These are phyloP conservation scores for Emmonsia crescens DNA, from an alignment of 2,329 filamentous ascomycete genomes.

Conservation along the genomic window DNA sequence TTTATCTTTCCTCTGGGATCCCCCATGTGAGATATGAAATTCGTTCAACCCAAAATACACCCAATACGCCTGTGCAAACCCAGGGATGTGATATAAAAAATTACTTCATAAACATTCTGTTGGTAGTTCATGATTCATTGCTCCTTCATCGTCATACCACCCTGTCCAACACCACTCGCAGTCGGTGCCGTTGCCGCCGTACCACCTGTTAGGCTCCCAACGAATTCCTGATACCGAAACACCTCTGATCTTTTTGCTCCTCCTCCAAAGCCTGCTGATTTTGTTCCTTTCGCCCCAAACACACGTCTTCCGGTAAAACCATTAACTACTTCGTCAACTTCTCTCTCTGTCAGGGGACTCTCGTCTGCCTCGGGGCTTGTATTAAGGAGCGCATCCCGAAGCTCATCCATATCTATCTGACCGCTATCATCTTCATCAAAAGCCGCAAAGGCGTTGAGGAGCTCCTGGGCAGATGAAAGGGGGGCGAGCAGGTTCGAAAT, in stretches of 20 bases:
- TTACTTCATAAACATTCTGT: not conserved
- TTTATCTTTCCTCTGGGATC: too few species aligned
- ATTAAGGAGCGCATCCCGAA: slow-evolving; percentile 71
- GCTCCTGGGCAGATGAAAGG: slow-evolving; percentile 66
- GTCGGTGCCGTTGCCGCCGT: slow-evolving; percentile 7
- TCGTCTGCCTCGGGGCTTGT: slow-evolving; percentile 67
- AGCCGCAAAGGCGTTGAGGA: slow-evolving; percentile 81
- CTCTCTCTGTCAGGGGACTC: slow-evolving; percentile 51
- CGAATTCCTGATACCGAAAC: slow-evolving; percentile 89
- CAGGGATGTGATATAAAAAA: not conserved
- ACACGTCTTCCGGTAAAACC: slow-evolving; percentile 77
- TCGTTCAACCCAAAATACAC: not conserved
- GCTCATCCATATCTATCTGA: slow-evolving; percentile 71
- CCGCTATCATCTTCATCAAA: slow-evolving; percentile 95
- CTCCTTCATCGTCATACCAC: not conserved
- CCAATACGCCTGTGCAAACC: not conserved
- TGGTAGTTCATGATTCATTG: not conserved
- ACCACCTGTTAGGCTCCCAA: slow-evolving; percentile 55
- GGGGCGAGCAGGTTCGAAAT: slow-evolving; percentile 63
- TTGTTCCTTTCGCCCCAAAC: slow-evolving; percentile 50
- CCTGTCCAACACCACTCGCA: not conserved
- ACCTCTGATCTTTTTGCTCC: slow-evolving; percentile 64
- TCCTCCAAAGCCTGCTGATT: slow-evolving; percentile 41
- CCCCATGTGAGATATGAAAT: too few species aligned
- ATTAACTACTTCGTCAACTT: slow-evolving; percentile 77